phyloP scores from a whole-genome alignment of 2,329 filamentous ascomycete genomes.

The Nothophaeocryptopus gaeumannii region DNA sequence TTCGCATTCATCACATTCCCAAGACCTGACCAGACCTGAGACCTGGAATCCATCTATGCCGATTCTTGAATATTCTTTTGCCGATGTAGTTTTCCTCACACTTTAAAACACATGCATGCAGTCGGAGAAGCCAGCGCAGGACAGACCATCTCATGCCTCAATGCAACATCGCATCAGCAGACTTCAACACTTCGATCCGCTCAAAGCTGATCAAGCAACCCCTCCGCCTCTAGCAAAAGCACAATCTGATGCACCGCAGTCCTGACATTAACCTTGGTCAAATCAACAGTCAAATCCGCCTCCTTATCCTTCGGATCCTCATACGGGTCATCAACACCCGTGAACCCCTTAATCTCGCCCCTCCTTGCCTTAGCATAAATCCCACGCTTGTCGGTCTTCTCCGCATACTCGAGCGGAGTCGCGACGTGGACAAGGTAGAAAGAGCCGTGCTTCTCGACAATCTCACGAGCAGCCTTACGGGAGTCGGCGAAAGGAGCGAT shows the following conservation, averaged over 20 bases:
- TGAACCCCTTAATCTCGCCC: constrained; percentile 97
- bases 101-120: too few relatives aligned
- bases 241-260: constrained; percentile 97
- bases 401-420: constrained; percentile 85
- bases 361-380: constrained; percentile 80
- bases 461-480: constrained; percentile 73
- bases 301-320: constrained; percentile 79
- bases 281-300: constrained; percentile 79
- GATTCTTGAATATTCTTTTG: too few relatives aligned
- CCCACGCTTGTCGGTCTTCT: constrained; percentile 91
- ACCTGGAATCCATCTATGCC: too few relatives aligned
- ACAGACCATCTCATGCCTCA: too few relatives aligned
- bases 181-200: too few relatives aligned
- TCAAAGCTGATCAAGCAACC: constrained; percentile 70
- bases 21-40: too few relatives aligned
- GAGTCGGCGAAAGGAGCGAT: constrained; percentile 89
- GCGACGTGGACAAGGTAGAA: constrained; percentile 97
- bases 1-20: too few relatives aligned
- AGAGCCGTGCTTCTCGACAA: constrained; percentile 81
- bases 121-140: too few relatives aligned
- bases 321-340: constrained; percentile 95
- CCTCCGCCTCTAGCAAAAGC: constrained; percentile 82
- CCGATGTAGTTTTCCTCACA: too few relatives aligned
- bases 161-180: too few relatives aligned
- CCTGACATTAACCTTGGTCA: constrained; percentile 81